phyloP scores from a whole-genome alignment of 176 grass and related monocot species.

The Aegilops longissima region DNA sequence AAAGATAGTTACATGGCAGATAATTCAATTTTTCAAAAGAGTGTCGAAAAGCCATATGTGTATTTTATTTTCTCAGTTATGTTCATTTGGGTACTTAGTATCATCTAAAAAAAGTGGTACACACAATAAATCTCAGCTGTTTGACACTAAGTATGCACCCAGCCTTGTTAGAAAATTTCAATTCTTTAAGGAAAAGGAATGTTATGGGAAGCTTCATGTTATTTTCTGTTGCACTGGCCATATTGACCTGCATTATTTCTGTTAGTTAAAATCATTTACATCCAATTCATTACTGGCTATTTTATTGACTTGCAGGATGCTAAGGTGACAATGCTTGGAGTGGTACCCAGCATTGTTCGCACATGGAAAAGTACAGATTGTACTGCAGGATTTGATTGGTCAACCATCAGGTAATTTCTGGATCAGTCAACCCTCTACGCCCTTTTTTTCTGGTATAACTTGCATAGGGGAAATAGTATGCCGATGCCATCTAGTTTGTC shows the following conservation, averaged over 20 bases:
- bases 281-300: neutral
- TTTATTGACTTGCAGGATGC: conserved; percentile 62
- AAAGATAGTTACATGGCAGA: neutral
- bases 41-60: neutral
- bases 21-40: neutral
- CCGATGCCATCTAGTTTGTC: conserved; percentile 29
- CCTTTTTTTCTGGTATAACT: conserved; percentile 29
- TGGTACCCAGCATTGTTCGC: conserved; percentile 92
- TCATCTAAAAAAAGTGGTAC: no score
- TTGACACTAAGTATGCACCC: conserved; percentile 15
- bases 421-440: neutral
- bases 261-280: no score
- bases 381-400: conserved; percentile 85
- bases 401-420: conserved; percentile 64
- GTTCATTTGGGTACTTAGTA: neutral
- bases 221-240: neutral
- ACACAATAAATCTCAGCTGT: neutral
- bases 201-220: neutral
- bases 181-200: neutral
- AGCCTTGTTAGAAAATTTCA: neutral
- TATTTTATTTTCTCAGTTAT: conserved; percentile 2
- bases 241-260: neutral
- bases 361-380: conserved; percentile 89
- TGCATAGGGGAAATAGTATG: conserved; percentile 9
- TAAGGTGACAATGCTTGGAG: conserved; percentile 96